Base-by-base conservation (phyloP, 2,329 filamentous ascomycete genomes). In the Ophiocordyceps sinensis region DNA sequence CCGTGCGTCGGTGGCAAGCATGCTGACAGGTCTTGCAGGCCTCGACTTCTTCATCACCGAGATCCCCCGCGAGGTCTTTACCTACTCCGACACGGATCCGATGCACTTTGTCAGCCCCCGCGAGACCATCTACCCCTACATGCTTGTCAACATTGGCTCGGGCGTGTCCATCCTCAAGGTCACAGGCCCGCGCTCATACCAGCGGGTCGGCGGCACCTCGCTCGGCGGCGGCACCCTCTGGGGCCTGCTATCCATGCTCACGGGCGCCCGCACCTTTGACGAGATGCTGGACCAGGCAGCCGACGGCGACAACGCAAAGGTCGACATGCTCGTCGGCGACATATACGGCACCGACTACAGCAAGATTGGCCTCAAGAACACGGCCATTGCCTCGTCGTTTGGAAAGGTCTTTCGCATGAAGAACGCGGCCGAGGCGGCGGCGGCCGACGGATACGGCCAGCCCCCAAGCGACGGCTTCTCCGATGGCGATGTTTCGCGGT, bases 31-130 rank as follows among this genome's bases (percentile, higher is more conserved):
- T 32, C 28, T 46, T 19, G 19, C 51, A 86, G 87, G 89, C 12
- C 78, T 98, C 36, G 91, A 98, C 59, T 98, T 96, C 66, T 96
- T 98, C 70, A 96, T 96, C 56, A 94, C 86, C 49, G 88, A 96
- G 59, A 96, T 98, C 44, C 91, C 91, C 17, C 79, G 83, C 51
- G 91, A 98, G 63, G 89, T 98, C 41, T 98, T 98, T 56, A 95
- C 87, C 17, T 96, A 96, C 63, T 88, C 83, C 57, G 89, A 94
- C 59, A 75, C 76, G 29, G 81, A 91, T 51, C 87, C 88, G 5
- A 94, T 95, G 83, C 77, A 85, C 54, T 96, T 94, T 57, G 78
- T 82, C 49, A 76, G 81, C 45, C 78, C 86, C 1, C 69, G 78
- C n/a, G 79, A 89, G 50, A 66, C 68, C 50, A 86, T 94, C 44